These are phyloP conservation scores for Cladophialophora exuberans DNA, from an alignment of 2,329 filamentous ascomycete genomes.

Conservation along the genomic window DNA sequence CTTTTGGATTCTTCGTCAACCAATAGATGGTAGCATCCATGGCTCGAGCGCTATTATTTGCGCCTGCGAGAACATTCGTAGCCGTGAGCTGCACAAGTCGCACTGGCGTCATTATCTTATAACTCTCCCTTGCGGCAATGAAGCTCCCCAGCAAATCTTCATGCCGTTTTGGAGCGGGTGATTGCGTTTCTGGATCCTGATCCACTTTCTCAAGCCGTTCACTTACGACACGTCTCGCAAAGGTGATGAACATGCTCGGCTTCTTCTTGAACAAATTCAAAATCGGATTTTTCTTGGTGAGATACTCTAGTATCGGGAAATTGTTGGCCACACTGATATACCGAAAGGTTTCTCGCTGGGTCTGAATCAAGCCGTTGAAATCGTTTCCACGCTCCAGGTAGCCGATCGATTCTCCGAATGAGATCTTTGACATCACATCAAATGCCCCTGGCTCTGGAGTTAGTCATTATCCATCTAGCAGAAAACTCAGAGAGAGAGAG, in stretches of 20 bases:
- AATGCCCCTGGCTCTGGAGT: constrained; percentile 1
- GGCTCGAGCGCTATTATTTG: constrained; percentile 11
- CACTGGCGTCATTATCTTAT: constrained; percentile 5
- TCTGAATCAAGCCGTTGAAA: constrained; percentile 14
- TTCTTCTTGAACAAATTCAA: constrained; percentile 5
- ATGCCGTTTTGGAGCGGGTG: neutral
- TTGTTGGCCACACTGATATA: constrained; percentile 15
- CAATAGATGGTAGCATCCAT: constrained; percentile 15
- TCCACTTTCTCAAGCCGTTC: constrained; percentile 1
- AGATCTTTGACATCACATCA: constrained; percentile 15
- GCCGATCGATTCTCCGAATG: constrained; percentile 9
- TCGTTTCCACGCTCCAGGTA: constrained; percentile 9
- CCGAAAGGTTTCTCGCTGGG: constrained; percentile 8
- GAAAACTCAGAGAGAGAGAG: too few species aligned
- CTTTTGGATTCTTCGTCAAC: constrained; percentile 4
- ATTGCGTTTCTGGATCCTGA: constrained; percentile 5
- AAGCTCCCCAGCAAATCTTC: constrained; percentile 11
- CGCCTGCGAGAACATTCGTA: constrained; percentile 5
- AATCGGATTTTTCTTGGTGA: constrained; percentile 9
- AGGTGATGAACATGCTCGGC: constrained; percentile 14
- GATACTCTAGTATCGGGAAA: constrained; percentile 2
- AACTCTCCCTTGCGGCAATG: constrained; percentile 6
- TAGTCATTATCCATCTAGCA: too few species aligned
- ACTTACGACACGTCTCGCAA: constrained; percentile 4
- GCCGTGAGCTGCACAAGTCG: constrained; percentile 12